These are phyloP conservation scores for Uronychia setigera DNA, from an alignment of 73 alveolate species.

Conservation along the genomic window DNA sequence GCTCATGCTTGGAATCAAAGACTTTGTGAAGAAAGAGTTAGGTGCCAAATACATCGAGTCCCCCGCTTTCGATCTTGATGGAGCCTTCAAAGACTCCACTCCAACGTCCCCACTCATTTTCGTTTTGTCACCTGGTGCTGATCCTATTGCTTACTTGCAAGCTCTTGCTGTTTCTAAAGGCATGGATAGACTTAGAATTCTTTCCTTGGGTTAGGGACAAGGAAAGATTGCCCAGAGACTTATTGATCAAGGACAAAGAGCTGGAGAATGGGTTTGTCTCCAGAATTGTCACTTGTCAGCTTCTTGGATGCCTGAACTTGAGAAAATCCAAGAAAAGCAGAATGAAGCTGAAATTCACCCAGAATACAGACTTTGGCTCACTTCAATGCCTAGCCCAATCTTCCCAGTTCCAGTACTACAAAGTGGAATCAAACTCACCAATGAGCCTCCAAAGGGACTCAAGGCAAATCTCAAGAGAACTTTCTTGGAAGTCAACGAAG, in stretches of 20 bases:
- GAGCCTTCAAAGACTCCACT: slow-evolving; percentile 96
- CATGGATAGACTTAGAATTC: slow-evolving; percentile 94
- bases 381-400: slow-evolving; percentile 98
- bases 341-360: slow-evolving; percentile 95
- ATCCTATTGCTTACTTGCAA: slow-evolving; percentile 97
- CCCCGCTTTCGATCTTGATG: slow-evolving; percentile 97
- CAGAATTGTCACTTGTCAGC: slow-evolving; percentile 99
- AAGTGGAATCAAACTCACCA: slow-evolving; percentile 94
- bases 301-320: slow-evolving; percentile 99
- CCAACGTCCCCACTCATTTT: slow-evolving; percentile 98
- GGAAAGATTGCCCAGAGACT: slow-evolving; percentile 96
- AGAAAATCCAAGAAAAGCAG: slow-evolving; percentile 97
- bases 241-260: slow-evolving; percentile 88
- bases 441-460: slow-evolving; percentile 99
- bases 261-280: slow-evolving; percentile 99
- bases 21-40: slow-evolving; percentile 86
- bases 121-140: slow-evolving; percentile 99
- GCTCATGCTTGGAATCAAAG: slow-evolving; percentile 82
- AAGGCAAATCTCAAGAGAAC: slow-evolving; percentile 98
- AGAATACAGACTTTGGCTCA: slow-evolving; percentile 98
- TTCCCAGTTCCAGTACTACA: slow-evolving; percentile 99
- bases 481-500: slow-evolving; percentile 86
- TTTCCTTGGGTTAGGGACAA: slow-evolving; percentile 99
- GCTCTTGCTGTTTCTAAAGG: slow-evolving; percentile 96
- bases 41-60: slow-evolving; percentile 94